phyloP scores from a whole-genome alignment of 2,329 filamentous ascomycete species.

The Fonsecaea erecta region DNA sequence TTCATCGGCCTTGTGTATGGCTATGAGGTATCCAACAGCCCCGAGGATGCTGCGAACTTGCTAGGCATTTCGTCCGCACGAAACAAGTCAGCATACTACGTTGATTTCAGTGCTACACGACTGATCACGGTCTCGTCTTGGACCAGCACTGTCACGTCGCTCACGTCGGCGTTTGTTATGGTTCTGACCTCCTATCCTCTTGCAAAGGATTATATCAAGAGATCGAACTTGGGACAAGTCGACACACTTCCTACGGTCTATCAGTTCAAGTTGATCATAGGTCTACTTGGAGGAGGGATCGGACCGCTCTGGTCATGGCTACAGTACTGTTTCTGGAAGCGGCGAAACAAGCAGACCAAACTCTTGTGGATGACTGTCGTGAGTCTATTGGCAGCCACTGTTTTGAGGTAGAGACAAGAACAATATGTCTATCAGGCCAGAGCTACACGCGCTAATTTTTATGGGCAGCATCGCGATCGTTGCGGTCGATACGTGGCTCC shows the following conservation, averaged over 20 bases:
- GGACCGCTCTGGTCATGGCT: slow-evolving; percentile 7
- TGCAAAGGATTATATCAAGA: slow-evolving; percentile 23
- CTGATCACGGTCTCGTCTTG: slow-evolving; percentile 35
- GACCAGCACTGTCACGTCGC: slow-evolving; percentile 37
- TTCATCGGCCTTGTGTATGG: slow-evolving; percentile 20
- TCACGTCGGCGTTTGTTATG: slow-evolving; percentile 37
- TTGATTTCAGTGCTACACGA: slow-evolving; percentile 33
- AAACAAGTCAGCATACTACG: slow-evolving; percentile 28
- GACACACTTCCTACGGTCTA: slow-evolving; percentile 11
- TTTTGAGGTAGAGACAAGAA: slow-evolving; percentile 6
- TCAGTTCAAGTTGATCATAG: slow-evolving; percentile 9
- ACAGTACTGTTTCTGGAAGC: slow-evolving; percentile 6
- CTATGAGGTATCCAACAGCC: slow-evolving; percentile 9
- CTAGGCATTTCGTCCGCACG: background rate
- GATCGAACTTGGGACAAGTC: slow-evolving; percentile 5
- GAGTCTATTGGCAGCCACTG: background rate
- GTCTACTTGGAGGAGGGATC: slow-evolving; percentile 2
- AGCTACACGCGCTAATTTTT: background rate
- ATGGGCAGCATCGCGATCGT: slow-evolving; percentile 29
- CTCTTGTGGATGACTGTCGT: background rate
- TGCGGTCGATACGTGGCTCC: slow-evolving; percentile 39
- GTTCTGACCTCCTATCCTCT: slow-evolving; percentile 38
- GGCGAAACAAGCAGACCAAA: background rate
- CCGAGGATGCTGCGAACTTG: background rate
- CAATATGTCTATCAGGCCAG: background rate